These are phyloP conservation scores for Psophocarpus tetragonolobus DNA, from an alignment of 306 rosid genomes.

Conservation along the genomic window DNA sequence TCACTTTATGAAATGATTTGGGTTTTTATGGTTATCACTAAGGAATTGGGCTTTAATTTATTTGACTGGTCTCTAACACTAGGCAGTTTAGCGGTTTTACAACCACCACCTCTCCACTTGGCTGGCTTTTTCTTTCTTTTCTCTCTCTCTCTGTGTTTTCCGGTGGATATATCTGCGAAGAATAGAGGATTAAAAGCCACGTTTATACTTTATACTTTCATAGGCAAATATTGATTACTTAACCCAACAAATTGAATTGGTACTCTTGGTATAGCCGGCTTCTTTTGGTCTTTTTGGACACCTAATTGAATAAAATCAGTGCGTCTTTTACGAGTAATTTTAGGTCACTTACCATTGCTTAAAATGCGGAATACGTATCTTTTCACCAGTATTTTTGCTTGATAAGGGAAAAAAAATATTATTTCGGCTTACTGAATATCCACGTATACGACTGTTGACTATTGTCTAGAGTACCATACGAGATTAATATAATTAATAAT, in stretches of 20 bases:
- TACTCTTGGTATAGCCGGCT: constrained; percentile 9
- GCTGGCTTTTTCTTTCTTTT: not conserved
- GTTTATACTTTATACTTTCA: too few relatives aligned
- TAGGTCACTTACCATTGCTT: constrained; percentile 26
- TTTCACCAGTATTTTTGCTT: not conserved
- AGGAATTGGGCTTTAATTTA: constrained; percentile 3
- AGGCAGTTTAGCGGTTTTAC: constrained; percentile 67
- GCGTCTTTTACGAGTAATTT: constrained; percentile 22
- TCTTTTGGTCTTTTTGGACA: constrained; percentile 20
- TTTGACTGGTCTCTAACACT: constrained; percentile 16
- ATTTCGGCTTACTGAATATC: not conserved
- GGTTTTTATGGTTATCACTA: constrained; percentile 32
- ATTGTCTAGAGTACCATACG: not conserved
- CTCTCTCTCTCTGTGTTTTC: not conserved
- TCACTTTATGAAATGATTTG: constrained; percentile 1
- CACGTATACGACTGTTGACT: not conserved
- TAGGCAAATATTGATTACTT: constrained; percentile 57
- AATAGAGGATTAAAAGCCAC: constrained; percentile 52
- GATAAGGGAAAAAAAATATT: not conserved
- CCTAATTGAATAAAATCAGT: constrained; percentile 23
- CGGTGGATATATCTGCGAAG: constrained; percentile 63
- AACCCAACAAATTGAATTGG: constrained; percentile 56
- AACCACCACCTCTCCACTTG: constrained; percentile 39
- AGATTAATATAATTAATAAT: not conserved
- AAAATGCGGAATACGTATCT: constrained; percentile 25